These are phyloP conservation scores for Penicillium sp. DNA, from an alignment of 2,329 filamentous ascomycete species.

Conservation along the genomic window DNA sequence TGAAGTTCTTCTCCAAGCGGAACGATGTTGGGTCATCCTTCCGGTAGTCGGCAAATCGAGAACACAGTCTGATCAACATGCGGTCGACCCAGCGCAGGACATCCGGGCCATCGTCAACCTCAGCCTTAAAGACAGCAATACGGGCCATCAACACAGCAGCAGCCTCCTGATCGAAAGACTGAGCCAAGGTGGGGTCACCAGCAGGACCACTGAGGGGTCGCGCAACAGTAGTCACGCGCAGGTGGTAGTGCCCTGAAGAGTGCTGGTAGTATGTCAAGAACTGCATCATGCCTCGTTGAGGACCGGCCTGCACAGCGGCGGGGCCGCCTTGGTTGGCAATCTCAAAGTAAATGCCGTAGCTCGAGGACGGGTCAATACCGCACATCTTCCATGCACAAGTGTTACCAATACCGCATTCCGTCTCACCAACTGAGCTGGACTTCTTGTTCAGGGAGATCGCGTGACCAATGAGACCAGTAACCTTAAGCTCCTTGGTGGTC, in stretches of 20 bases:
- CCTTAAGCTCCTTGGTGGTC: slow-evolving; percentile 97
- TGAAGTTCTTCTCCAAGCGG: slow-evolving; percentile 97
- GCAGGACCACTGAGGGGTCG: slow-evolving; percentile 89
- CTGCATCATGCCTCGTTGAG: slow-evolving; percentile 94
- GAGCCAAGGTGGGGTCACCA: slow-evolving; percentile 90
- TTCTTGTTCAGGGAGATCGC: slow-evolving; percentile 98
- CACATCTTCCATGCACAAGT: slow-evolving; percentile 99
- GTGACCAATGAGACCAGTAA: slow-evolving; percentile 95
- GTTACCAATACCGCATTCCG: slow-evolving; percentile 96
- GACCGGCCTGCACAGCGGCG: slow-evolving; percentile 78
- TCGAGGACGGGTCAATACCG: slow-evolving; percentile 89
- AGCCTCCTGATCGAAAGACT: slow-evolving; percentile 97
- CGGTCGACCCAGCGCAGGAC: slow-evolving; percentile 97
- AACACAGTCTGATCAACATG: slow-evolving; percentile 96
- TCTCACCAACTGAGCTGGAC: slow-evolving; percentile 93
- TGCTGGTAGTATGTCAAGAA: slow-evolving; percentile 99
- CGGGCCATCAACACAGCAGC: slow-evolving; percentile 98
- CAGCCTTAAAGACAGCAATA: slow-evolving; percentile 97
- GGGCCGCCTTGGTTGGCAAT: slow-evolving; percentile 92
- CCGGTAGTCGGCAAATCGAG: slow-evolving; percentile 93
- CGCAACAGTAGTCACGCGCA: slow-evolving; percentile 91
- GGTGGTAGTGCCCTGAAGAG: slow-evolving; percentile 91
- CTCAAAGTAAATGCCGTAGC: slow-evolving; percentile 96
- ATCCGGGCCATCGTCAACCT: slow-evolving; percentile 98
- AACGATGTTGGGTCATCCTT: slow-evolving; percentile 98